Conservation (phyloP, 257 asterid genomes). For the Echites panduratus region DNA sequence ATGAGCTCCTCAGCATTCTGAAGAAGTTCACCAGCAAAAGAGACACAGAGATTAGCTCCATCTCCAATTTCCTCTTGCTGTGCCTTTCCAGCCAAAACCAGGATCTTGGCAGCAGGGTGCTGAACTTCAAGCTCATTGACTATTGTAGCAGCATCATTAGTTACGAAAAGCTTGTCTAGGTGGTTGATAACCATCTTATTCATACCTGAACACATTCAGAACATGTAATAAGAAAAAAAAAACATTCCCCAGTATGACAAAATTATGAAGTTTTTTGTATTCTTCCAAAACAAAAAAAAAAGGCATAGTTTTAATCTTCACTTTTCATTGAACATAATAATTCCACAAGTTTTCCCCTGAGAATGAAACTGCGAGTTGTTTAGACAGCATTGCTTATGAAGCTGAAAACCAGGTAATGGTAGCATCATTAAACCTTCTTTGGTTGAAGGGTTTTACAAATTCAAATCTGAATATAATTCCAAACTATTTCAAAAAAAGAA, state of each 20-base stretch:
- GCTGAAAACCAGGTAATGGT: not conserved
- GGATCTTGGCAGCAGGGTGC: constrained; percentile 97
- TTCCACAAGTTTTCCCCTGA: not conserved
- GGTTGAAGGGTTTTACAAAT: not conserved
- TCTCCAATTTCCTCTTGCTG: constrained; percentile 97
- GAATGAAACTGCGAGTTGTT: not conserved
- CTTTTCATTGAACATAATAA: not conserved
- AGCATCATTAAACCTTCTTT: not conserved
- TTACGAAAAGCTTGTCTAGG: constrained; percentile 85
- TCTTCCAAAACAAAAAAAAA: not conserved
- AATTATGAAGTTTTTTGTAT: not conserved
- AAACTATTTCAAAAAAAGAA: not conserved
- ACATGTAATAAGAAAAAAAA: not conserved
- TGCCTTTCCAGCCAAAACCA: constrained; percentile 95
- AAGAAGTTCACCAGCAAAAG: constrained; percentile 97
- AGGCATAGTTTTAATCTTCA: too few species aligned
- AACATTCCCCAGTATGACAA: not conserved
- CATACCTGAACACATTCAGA: constrained; percentile 59
- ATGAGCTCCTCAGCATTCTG: constrained; percentile 96
- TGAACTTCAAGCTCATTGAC: constrained; percentile 96
- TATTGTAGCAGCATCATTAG: constrained; percentile 96
- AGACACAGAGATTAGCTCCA: constrained; percentile 87
- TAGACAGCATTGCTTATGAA: not conserved
- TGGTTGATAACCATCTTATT: constrained; percentile 97
- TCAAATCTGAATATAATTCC: not conserved